These are phyloP conservation scores for Aspergillus pseudoterreus DNA, from an alignment of 2,329 filamentous ascomycete species.

Conservation along the genomic window DNA sequence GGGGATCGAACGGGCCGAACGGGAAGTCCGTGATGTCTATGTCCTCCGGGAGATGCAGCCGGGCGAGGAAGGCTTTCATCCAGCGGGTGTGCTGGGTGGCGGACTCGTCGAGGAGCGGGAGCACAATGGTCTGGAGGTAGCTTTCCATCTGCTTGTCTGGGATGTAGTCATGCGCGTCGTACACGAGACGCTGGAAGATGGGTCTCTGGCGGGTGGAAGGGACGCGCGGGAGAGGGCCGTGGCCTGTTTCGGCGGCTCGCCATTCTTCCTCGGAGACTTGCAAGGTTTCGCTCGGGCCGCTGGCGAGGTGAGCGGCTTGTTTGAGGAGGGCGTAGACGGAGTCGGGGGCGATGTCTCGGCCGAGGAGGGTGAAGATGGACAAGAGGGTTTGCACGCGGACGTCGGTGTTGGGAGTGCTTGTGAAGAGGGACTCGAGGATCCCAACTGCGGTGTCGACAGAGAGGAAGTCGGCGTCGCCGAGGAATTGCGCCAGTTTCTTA, in stretches of 20 bases:
- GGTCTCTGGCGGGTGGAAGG: slow-evolving; percentile 5
- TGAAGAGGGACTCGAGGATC: slow-evolving; percentile 10
- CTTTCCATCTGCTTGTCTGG: slow-evolving; percentile 2
- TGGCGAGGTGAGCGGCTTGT: slow-evolving; percentile 1
- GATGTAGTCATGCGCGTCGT: slow-evolving; percentile 1
- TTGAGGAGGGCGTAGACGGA: slow-evolving; percentile 2
- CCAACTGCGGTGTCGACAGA: slow-evolving; percentile 1
- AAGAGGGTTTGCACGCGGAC: slow-evolving; percentile 9
- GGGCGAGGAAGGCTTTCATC: slow-evolving; percentile 16
- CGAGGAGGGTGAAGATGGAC: slow-evolving; percentile 10
- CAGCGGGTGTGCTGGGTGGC: slow-evolving; percentile 16
- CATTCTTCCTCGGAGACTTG: slow-evolving; percentile 9
- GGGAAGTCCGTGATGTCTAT: not conserved
- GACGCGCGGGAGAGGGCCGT: slow-evolving; percentile 6
- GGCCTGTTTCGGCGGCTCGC: slow-evolving; percentile 8
- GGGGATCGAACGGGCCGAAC: slow-evolving; percentile 16
- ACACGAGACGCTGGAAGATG: slow-evolving; percentile 8
- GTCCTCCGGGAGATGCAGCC: not conserved
- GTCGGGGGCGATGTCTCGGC: slow-evolving; percentile 1
- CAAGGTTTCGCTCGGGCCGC: slow-evolving; percentile 11
- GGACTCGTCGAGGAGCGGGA: slow-evolving; percentile 16
- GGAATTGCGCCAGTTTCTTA: slow-evolving; percentile 14
- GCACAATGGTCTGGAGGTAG: slow-evolving; percentile 13
- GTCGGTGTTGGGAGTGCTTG: slow-evolving; percentile 8
- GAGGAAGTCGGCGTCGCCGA: slow-evolving; percentile 10